Evolutionary conservation across 2,329 filamentous ascomycete species (phyloP).

Genomic region (Fusarium ramigenum): DNA sequence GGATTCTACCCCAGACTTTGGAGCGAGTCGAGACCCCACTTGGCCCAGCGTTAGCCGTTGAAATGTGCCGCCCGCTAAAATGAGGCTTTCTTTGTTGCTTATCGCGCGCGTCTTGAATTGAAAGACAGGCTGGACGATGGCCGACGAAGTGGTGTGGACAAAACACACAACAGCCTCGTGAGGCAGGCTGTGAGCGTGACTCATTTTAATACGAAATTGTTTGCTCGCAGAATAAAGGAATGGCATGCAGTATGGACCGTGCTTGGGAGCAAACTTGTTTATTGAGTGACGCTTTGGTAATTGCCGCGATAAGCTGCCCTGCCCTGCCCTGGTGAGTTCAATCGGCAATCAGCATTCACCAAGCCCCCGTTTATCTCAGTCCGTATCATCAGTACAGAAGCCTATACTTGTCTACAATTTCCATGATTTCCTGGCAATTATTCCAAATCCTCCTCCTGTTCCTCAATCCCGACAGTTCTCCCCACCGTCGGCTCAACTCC

Average conservation of each 20-base stretch:
- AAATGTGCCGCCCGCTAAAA: neutral
- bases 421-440: neutral
- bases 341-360: neutral
- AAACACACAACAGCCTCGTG: neutral
- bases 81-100: neutral
- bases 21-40: neutral
- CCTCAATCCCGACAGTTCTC: neutral
- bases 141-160: neutral
- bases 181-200: neutral
- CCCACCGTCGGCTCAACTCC: neutral
- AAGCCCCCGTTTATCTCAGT: too few relatives aligned
- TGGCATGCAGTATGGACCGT: neutral
- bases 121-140: neutral
- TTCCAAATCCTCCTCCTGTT: slow-evolving; percentile 20
- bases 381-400: neutral
- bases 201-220: neutral
- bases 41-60: neutral
- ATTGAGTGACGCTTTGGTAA: neutral
- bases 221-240: neutral
- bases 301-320: neutral
- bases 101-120: too few relatives aligned
- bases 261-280: neutral
- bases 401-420: neutral
- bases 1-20: neutral
- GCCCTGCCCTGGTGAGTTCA: neutral